phyloP scores from a whole-genome alignment of 371 early-diverging fungal species.

The Vairimorpha necatrix region DNA sequence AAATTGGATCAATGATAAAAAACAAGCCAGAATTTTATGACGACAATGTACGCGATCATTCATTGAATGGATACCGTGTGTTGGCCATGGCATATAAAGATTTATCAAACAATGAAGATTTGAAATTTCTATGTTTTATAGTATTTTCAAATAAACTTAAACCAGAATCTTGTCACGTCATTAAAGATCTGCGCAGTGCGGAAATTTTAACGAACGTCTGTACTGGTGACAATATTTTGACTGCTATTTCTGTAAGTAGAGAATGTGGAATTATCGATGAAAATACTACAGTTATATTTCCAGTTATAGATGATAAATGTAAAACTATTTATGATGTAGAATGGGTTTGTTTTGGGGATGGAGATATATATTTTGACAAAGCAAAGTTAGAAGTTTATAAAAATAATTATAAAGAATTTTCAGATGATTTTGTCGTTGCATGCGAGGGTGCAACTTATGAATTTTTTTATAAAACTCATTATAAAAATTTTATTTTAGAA shows the following conservation, averaged over 20 bases:
- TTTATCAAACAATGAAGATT: constrained; percentile 60
- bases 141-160: constrained; percentile 97
- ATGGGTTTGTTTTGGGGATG: constrained; percentile 59
- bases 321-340: constrained; percentile 46
- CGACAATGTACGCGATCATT: constrained; percentile 37
- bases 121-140: constrained; percentile 84
- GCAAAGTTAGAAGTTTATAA: constrained; percentile 48
- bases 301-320: constrained; percentile 45
- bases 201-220: constrained; percentile 87
- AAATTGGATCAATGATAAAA: constrained; percentile 33
- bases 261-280: constrained; percentile 74
- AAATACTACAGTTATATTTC: constrained; percentile 61
- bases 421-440: constrained; percentile 59
- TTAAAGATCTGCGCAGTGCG: constrained; percentile 74
- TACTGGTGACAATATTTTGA: constrained; percentile 93
- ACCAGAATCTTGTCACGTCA: constrained; percentile 72
- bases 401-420: constrained; percentile 49
- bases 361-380: constrained; percentile 61
- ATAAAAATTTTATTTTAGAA: constrained; percentile 44
- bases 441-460: constrained; percentile 62
- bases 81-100: constrained; percentile 60
- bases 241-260: constrained; percentile 86
- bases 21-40: constrained; percentile 38
- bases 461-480: constrained; percentile 40
- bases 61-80: constrained; percentile 59